Conservation (phyloP, 2,329 filamentous ascomycete genomes). For the Epichloe glyceriae region DNA sequence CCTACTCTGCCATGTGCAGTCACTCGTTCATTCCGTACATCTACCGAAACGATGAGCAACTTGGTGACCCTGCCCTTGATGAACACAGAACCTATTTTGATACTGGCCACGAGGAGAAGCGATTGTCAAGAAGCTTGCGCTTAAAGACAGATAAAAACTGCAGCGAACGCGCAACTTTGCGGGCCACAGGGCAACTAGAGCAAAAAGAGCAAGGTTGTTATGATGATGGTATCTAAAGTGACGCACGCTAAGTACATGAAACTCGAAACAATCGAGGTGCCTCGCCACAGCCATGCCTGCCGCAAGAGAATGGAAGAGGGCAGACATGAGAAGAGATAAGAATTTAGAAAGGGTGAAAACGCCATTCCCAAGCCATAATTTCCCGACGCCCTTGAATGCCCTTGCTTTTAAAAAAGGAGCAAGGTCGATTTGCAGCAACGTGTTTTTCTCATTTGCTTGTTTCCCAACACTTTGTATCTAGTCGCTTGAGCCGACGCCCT, state of each 20-base stretch:
- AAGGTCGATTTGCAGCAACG: not conserved
- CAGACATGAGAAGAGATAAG: not conserved
- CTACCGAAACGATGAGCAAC: too few relatives aligned
- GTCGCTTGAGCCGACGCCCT: slow-evolving; percentile 26
- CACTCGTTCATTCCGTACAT: too few relatives aligned
- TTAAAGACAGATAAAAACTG: too few relatives aligned
- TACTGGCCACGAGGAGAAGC: too few relatives aligned
- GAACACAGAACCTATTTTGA: too few relatives aligned
- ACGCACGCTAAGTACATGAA: not conserved
- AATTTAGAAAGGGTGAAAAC: not conserved
- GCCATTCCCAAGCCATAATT: not conserved
- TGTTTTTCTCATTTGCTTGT: not conserved
- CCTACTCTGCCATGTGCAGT: too few relatives aligned
- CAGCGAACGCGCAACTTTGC: too few relatives aligned
- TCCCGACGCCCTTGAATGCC: slow-evolving; percentile 1
- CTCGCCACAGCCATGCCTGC: too few relatives aligned
- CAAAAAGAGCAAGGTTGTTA: not conserved
- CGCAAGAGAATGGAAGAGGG: not conserved
- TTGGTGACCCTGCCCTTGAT: too few relatives aligned
- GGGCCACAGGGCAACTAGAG: too few relatives aligned
- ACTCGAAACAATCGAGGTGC: too few relatives aligned
- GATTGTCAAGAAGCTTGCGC: too few relatives aligned
- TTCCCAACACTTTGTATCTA: not conserved
- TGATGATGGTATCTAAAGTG: not conserved
- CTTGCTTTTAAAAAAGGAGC: not conserved